Evolutionary conservation across 306 rosid genomes (phyloP), one percentile per base, ranked within the genome.

Genomic region (Urtica urens): DNA sequence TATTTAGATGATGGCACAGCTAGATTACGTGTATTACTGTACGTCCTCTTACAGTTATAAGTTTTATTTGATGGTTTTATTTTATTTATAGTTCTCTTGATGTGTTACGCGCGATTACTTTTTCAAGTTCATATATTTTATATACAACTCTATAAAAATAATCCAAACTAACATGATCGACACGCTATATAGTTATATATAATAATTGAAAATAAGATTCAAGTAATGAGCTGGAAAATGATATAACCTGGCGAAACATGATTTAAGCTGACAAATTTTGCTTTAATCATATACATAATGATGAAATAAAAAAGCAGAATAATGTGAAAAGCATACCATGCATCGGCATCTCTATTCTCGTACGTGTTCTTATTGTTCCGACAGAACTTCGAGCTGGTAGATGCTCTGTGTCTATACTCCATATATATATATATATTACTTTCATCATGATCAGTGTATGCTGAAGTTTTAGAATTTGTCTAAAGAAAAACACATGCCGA

Each of bases 311-410:
- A 18, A 50, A 23, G 31, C 13, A 55, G 78, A 67, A 63, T 67
- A 72, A 67, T 62, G 78, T 58, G 20, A 20, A 50, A 50, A 50
- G 55, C 26, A 49, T 49, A 52, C 21, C 33, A 39, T 29, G 49
- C 24, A n/a, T 37, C 26, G 60, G 49, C 58, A 17, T 53, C 66
- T 63, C 62, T 66, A 33, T 38, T 37, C 42, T 52, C 43, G 0
- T 31, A 31, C 5, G 53, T 48, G 57, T 53, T 61, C 44, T 43
- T 72, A 30, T 43, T 48, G 23, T 42, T 59, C 52, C 60, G 66
- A 57, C 59, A 57, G 54, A 13, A 17, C 9, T 30, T 40, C 55
- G 40, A 50, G 55, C 67, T 58, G 63, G 66, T 38, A 37, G 59
- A 67, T 48, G 64, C 63, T 51, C 40, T 34, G 34, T 10, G 23